Evolutionary conservation across 768 basidiomycete species (phyloP).

Genomic region (button mushroom (Agaricus bisporus)): DNA sequence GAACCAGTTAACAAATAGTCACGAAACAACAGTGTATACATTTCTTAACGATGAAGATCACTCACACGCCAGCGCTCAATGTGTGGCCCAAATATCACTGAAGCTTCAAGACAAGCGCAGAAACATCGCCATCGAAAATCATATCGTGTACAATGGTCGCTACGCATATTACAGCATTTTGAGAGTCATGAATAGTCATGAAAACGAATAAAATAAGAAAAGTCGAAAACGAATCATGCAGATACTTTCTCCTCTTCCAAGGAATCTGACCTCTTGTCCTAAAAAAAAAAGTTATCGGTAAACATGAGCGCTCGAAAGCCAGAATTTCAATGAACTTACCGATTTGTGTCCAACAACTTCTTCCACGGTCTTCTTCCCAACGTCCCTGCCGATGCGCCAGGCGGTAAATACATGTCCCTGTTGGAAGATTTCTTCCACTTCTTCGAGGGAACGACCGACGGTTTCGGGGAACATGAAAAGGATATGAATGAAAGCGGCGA

Average conservation of each 20-base stretch:
- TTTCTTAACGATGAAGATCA: too few relatives aligned
- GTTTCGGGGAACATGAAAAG: slow-evolving; percentile 82
- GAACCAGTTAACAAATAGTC: too few relatives aligned
- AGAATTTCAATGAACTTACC: not conserved
- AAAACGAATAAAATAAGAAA: not conserved
- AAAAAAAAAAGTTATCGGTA: not conserved
- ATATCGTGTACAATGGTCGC: too few relatives aligned
- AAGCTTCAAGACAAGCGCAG: too few relatives aligned
- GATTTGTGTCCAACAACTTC: slow-evolving; percentile 31
- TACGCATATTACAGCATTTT: not conserved
- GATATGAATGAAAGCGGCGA: slow-evolving; percentile 63
- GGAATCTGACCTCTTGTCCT: slow-evolving; percentile 8
- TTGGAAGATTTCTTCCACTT: slow-evolving; percentile 72
- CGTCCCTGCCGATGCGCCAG: slow-evolving; percentile 58
- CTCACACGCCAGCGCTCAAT: too few relatives aligned
- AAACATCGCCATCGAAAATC: too few relatives aligned
- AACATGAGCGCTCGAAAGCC: not conserved
- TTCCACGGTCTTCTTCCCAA: slow-evolving; percentile 55
- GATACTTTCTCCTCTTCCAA: slow-evolving; percentile 3
- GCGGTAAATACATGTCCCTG: slow-evolving; percentile 66
- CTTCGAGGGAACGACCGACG: slow-evolving; percentile 66
- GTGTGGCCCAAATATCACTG: too few relatives aligned
- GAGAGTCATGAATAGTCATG: not conserved
- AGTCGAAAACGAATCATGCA: not conserved
- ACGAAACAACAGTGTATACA: too few relatives aligned